A percentile compares a stretch with the other conserved stretches of the same genome.
phyloP scores from a whole-genome alignment of 164 flowering plant genomes.

The Protea cynaroides region DNA sequence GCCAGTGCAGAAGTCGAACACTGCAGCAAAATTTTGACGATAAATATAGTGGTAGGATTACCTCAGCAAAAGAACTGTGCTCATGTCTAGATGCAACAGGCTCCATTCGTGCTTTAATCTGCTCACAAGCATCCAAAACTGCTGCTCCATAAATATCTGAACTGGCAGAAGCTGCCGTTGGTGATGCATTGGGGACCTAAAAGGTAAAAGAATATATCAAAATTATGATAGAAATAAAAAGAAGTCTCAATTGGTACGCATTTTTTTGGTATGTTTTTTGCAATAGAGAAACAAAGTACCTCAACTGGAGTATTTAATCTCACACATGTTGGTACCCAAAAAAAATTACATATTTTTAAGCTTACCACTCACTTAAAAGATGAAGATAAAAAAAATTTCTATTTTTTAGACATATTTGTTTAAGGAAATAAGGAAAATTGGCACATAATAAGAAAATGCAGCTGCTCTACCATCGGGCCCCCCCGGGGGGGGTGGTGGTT shows the following conservation, averaged over 20 bases:
- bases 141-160: conserved; percentile 98
- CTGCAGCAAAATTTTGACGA: background rate
- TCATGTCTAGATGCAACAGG: conserved; percentile 54
- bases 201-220: conserved; percentile 1
- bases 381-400: too few relatives aligned
- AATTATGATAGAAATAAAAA: background rate
- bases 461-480: too few relatives aligned
- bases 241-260: background rate
- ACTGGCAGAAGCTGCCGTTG: conserved; percentile 99
- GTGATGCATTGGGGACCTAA: conserved; percentile 95
- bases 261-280: background rate
- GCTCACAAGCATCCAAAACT: conserved; percentile 98
- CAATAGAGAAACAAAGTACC: too few relatives aligned
- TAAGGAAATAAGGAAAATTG: too few relatives aligned
- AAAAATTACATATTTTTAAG: too few relatives aligned
- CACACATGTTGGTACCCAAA: too few relatives aligned
- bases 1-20: background rate
- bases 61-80: conserved; percentile 78
- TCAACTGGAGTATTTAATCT: too few relatives aligned
- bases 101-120: conserved; percentile 87
- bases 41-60: conserved; percentile 17
- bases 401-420: too few relatives aligned
- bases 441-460: too few relatives aligned
- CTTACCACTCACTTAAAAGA: too few relatives aligned
- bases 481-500: too few relatives aligned